Conservation (phyloP, 768 basidiomycete genomes). For the Lentinula raphanica region DNA sequence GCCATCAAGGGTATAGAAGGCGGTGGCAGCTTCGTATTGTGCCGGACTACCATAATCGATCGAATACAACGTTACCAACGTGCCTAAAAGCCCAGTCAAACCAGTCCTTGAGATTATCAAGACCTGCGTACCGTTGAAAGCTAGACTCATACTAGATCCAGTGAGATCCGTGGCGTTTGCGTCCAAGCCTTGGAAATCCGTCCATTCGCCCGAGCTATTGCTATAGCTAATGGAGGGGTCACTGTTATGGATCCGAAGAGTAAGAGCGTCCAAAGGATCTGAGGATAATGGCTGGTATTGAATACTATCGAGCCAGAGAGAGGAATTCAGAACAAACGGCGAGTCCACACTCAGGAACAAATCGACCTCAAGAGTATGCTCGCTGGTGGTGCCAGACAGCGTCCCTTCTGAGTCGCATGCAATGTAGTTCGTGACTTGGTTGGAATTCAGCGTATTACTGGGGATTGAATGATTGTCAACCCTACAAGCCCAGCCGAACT, state of each 20-base stretch:
- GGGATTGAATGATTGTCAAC: not conserved
- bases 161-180: not conserved
- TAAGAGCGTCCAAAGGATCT: not conserved
- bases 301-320: conserved; percentile 2
- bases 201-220: conserved; percentile 3
- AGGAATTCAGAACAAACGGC: not conserved
- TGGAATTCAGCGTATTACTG: not conserved
- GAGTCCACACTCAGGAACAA: not conserved
- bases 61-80: not conserved
- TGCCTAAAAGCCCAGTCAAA: not conserved
- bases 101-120: not conserved
- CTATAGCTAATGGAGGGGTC: conserved; percentile 1
- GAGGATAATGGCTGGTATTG: not conserved
- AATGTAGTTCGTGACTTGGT: conserved; percentile 3
- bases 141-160: not conserved
- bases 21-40: not conserved
- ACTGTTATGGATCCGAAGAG: conserved; percentile 1
- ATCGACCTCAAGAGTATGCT: not conserved
- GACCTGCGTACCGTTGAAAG: not conserved
- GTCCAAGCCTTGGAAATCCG: not conserved
- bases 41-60: not conserved
- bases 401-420: conserved; percentile 5
- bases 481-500: not conserved
- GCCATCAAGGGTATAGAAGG: not conserved
- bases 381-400: not conserved